Base-by-base conservation (phyloP, 768 basidiomycete genomes). In the Collybiopsis luxurians region DNA sequence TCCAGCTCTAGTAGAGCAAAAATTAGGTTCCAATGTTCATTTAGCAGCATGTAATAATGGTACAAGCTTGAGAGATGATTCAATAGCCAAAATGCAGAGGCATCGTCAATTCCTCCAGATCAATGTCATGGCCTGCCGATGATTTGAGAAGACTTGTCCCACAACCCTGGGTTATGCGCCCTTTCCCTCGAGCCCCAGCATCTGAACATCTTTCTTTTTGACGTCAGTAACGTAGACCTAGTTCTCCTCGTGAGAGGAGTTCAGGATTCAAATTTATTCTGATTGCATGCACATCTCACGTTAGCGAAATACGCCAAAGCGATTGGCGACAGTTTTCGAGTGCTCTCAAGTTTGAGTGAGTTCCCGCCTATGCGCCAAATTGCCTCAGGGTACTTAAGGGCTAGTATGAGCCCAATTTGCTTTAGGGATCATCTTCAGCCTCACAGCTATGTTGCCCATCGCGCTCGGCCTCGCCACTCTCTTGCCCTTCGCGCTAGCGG, bases 361-460 rank as follows among this genome's bases (percentile, higher is more conserved):
- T 34, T 34, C 48, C 34, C 30, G 21, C 27, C 6, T 31, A 19
- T 31, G 27, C 48, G 48, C 48, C 48, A 49, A 49, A 31, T 49
- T 49, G 48, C 48, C 48, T 49, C 48, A 34, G 48, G 48, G 48
- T 49, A 49, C 48, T 49, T 49, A 49, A 49, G 31, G 48, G 48
- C 48, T 21, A 6, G 30, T 12, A 23, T 24, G 30, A 17, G 30
- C 48, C 30, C 27, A 19, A 31, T 12, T 34, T 19, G 15, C 48
- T 49, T 31, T 28, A 30, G 30, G 48, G 48, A 49, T 36, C 31
- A 30, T 34, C 19, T 47, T 28, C 45, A 47, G 45, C 45, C 23
- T 23, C 45, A 28, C 48, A 49, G 34, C 17, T n/a, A 49, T 49
- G 48, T 36, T 49, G 30, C 48, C 48, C 48, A n/a, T 49, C 48